phyloP scores from a whole-genome alignment of 441 rosid genomes.

The Erysimum cheiri region DNA sequence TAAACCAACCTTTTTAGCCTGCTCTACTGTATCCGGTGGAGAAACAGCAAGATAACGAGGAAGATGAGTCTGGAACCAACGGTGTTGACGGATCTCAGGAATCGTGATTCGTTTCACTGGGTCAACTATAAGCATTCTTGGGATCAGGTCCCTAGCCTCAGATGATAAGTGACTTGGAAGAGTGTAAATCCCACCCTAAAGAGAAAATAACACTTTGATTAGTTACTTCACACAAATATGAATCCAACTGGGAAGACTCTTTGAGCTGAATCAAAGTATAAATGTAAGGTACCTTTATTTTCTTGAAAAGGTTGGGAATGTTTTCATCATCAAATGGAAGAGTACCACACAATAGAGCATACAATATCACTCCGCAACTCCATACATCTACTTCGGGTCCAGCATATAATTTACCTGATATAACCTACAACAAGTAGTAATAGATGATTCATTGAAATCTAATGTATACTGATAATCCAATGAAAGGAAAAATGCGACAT shows the following conservation, averaged over 20 bases:
- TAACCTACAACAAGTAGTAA: conserved; percentile 58
- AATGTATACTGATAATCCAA: conserved; percentile 16
- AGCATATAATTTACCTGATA: conserved; percentile 92
- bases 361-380: conserved; percentile 97
- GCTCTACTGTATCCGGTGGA: conserved; percentile 94
- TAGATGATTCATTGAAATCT: not conserved
- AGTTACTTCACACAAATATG: not conserved
- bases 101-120: conserved; percentile 93
- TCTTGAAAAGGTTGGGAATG: conserved; percentile 92
- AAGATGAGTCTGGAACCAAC: conserved; percentile 93
- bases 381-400: conserved; percentile 99
- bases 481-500: not conserved
- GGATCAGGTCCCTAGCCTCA: conserved; percentile 93
- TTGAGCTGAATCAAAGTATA: conserved; percentile 25
- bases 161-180: conserved; percentile 96
- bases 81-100: conserved; percentile 96
- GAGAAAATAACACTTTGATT: conserved; percentile 9
- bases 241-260: not conserved
- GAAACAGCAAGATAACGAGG: conserved; percentile 98
- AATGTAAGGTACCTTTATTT: conserved; percentile 71
- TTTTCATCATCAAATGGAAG: conserved; percentile 98
- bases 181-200: conserved; percentile 82
- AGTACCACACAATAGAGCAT: conserved; percentile 92
- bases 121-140: conserved; percentile 95
- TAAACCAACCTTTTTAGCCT: conserved; percentile 83